These are phyloP conservation scores for Staphylotrichum longicolle DNA, from an alignment of 495 filamentous ascomycete species.

Conservation along the genomic window DNA sequence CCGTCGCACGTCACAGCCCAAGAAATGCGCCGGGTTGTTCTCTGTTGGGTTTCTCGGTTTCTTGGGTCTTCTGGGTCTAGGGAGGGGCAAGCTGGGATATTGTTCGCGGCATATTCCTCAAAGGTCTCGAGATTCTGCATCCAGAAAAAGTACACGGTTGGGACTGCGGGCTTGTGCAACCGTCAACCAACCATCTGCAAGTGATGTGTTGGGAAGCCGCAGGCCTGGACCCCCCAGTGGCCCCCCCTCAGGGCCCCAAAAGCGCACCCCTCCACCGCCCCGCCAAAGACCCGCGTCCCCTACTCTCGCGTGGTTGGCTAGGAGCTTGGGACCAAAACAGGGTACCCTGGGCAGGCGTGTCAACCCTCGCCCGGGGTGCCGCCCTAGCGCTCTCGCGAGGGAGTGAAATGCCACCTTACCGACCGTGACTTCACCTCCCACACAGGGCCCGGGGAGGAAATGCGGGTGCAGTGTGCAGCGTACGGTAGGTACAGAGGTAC, in stretches of 20 bases:
- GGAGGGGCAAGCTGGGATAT: neutral
- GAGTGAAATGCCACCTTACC: constrained; percentile 6
- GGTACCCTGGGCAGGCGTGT: constrained; percentile 7
- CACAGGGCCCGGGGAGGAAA: neutral
- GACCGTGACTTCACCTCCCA: constrained; percentile 7
- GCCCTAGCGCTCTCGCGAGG: neutral
- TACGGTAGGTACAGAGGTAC: too few species aligned
- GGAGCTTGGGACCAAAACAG: neutral
- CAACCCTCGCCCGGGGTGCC: constrained; percentile 8
- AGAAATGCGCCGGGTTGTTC: neutral
- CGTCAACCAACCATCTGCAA: constrained; percentile 7
- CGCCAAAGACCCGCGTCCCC: neutral
- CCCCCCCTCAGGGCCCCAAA: neutral
- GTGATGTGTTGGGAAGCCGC: constrained; percentile 6
- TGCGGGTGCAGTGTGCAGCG: neutral
- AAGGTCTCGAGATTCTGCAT: constrained; percentile 6
- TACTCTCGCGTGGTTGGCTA: constrained; percentile 14
- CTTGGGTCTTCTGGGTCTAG: neutral
- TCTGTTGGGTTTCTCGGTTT: too few species aligned
- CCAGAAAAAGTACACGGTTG: constrained; percentile 15
- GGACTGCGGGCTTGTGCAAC: constrained; percentile 12
- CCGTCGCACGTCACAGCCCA: constrained; percentile 11
- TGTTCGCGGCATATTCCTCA: neutral
- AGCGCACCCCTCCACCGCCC: neutral
- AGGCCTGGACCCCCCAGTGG: constrained; percentile 3